Evolutionary conservation across 208 protist species (phyloP), one percentile per base, ranked within the genome.

Genomic region (Trypanosoma lewisi): DNA sequence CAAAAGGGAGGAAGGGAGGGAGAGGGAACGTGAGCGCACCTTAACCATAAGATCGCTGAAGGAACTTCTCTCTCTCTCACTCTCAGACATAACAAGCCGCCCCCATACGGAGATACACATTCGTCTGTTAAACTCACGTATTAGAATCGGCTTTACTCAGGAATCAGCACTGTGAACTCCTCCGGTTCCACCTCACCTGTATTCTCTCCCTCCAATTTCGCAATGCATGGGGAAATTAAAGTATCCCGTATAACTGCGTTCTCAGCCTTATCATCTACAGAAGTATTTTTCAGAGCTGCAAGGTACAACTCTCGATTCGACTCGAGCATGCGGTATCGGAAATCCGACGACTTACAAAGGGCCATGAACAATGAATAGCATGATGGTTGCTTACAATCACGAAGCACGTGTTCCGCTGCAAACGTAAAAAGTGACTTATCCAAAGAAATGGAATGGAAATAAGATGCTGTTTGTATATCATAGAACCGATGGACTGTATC

Each of bases 351-450:
- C 33, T 1, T 31, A 37, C n/a, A 34, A 9, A 63, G 57, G 9
- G 2, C 30, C 21, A 63, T 53, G 16, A 63, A 63, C 21, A 63
- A 12, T 21, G 28, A 51, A 52, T 44, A 30, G 23, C 28, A 52
- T 16, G 45, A 39, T 53, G 21, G 19, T 14, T 63, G 23, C 2
- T 37, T 30, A 36, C 21, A 61, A 16, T 61, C 25, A 12, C 21
- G 21, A 47, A 50, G 25, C 2, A 61, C 27, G 44, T 61, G 55
- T 9, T 61, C 21, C 25, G 7, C 11, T n/a, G 45, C 25, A 63
- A 63, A 63, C 1, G 11, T 7, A 63, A 52, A 23, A 23, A 63
- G 52, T 8, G 27, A 7, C 7, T 63, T 39, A 23, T 63, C 42
- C 17, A 4, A 17, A 14, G 28, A 63, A 48, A 27, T 12, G 4